Evolutionary conservation across 306 rosid genomes (phyloP), one percentile per base, ranked within the genome.

Genomic region (Vigna unguiculata): DNA sequence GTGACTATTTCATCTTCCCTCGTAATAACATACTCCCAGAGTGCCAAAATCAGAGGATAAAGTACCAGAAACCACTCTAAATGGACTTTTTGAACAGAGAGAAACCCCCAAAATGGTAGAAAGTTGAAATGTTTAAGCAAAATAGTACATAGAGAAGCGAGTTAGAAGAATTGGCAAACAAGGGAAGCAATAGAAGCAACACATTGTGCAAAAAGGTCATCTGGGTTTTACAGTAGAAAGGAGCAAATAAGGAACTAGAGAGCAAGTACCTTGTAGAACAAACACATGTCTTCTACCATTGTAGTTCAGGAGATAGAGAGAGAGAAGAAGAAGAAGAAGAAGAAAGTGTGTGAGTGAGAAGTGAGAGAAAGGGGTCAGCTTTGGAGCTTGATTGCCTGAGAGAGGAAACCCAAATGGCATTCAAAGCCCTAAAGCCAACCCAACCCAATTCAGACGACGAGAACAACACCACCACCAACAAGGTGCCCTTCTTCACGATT

Each of bases 241-340:
- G 4, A 55, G 17, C 34, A 22, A 19, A 55, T 54, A 54, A 21
- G 61, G 34, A 53, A 24, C 14, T 59, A 78, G 49, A 46, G 0
- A 74, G 61, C 15, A 72, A 77, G 80, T 58, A 94, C 98, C 98
- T 94, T 91, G 87, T 83, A 85, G 84, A 82, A 61, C 80, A 91
- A 88, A 63, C 85, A 89, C 83, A 83, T 74, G 74, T 77, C 79
- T 83, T 78, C 97, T 13, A 87, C 92, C 98, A 94, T 93, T 45
- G 87, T 62, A 82, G 65, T 28, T 61, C 69, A 41, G 61, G 58
- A 66, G 78, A 73, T 14, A 36, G 46, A 46, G 28, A 76, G 12
- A 41, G 46, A 43, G 15, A 12, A 43, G 48, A 51, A 8, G 47
- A 61, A 54, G 59, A 60, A 63, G 77, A 69, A 59, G 69, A n/a